Conservation (phyloP, 1,284 basidiomycete species). For the Schizophyllum commune region DNA sequence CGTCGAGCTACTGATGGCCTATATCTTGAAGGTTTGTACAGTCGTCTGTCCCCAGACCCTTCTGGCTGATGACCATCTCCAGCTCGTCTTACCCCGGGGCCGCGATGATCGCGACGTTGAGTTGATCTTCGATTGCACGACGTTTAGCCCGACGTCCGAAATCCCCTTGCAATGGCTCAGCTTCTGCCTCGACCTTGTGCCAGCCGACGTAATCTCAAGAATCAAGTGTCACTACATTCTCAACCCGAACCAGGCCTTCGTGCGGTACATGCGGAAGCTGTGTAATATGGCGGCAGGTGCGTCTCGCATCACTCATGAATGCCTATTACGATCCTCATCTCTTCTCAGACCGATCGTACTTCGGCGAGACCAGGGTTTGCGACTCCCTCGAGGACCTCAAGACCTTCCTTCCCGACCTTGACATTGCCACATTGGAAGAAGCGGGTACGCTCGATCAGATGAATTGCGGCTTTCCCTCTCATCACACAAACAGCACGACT, state of each 20-base stretch:
- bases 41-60: background rate
- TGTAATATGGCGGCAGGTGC: slow-evolving; percentile 70
- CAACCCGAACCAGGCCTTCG: slow-evolving; percentile 72
- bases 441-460: slow-evolving; percentile 13
- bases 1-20: slow-evolving; percentile 77
- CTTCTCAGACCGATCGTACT: slow-evolving; percentile 1
- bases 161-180: slow-evolving; percentile 79
- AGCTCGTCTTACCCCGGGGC: background rate
- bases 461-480: slow-evolving; percentile 3
- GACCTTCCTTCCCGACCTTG: slow-evolving; percentile 42
- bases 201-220: slow-evolving; percentile 53
- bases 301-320: slow-evolving; percentile 11
- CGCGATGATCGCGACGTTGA: slow-evolving; percentile 55
- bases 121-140: slow-evolving; percentile 78
- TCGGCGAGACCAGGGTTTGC: slow-evolving; percentile 44
- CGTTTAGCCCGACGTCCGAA: slow-evolving; percentile 70
- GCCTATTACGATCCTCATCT: background rate
- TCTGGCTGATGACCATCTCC: background rate
- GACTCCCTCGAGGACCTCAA: slow-evolving; percentile 52
- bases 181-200: slow-evolving; percentile 72
- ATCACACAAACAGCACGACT: slow-evolving; percentile 34
- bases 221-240: slow-evolving; percentile 61
- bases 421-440: slow-evolving; percentile 28
- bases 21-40: slow-evolving; percentile 64
- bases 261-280: slow-evolving; percentile 68